Conservation (phyloP, 2,329 filamentous ascomycete species). For the Eurotiales sp. region DNA sequence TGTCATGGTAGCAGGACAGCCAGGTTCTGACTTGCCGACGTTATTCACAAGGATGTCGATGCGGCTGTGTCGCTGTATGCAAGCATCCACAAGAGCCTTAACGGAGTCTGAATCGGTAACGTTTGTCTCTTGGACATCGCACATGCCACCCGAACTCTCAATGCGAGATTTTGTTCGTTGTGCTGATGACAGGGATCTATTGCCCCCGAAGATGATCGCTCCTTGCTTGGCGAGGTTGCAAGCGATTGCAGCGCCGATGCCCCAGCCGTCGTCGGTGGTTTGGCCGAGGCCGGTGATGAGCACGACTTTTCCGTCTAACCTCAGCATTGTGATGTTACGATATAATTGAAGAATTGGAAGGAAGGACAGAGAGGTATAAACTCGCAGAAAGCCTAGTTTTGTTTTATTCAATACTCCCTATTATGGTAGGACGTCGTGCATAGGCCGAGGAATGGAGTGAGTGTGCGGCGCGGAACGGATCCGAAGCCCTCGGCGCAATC, state of each 20-base stretch:
- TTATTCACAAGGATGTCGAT: constrained; percentile 61
- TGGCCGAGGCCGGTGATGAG: constrained; percentile 12
- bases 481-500: no score
- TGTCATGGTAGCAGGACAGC: constrained; percentile 46
- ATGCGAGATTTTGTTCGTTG: constrained; percentile 40
- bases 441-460: no score
- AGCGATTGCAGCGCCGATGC: constrained; percentile 11
- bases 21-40: constrained; percentile 54
- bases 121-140: constrained; percentile 45
- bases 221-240: constrained; percentile 47
- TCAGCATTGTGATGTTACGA: constrained; percentile 2
- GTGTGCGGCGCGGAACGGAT: no score
- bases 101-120: constrained; percentile 53
- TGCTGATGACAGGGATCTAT: constrained; percentile 43
- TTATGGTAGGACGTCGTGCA: no score
- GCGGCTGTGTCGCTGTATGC: constrained; percentile 49
- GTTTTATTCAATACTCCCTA: no score
- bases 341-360: no score
- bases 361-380: no score
- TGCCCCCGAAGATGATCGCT: constrained; percentile 50
- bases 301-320: constrained; percentile 7
- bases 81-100: constrained; percentile 50
- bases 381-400: no score
- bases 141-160: constrained; percentile 27
- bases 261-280: constrained; percentile 1